Evolutionary conservation across 1,284 basidiomycete genomes (phyloP).

Genomic region (Sanghuangporus sanghuang): DNA sequence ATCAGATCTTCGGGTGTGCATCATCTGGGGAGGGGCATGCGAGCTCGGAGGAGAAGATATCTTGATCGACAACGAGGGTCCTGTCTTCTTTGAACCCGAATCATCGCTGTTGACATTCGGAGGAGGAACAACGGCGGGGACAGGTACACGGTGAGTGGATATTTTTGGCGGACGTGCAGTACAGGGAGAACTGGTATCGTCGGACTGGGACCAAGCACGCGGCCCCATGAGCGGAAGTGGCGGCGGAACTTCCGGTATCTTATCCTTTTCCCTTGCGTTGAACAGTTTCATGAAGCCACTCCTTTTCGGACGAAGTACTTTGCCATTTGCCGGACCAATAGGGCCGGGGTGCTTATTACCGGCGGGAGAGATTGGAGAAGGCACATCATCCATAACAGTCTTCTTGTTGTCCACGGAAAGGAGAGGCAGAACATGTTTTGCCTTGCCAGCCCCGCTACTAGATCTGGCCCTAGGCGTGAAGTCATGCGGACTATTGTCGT

Average conservation of each 20-base stretch:
- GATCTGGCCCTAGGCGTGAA: slow-evolving; percentile 35
- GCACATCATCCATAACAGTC: not conserved
- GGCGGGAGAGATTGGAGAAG: not conserved
- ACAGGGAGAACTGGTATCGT: slow-evolving; percentile 1
- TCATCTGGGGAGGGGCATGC: not conserved
- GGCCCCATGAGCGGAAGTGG: slow-evolving; percentile 49
- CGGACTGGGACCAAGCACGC: slow-evolving; percentile 8
- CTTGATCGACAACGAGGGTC: slow-evolving; percentile 15
- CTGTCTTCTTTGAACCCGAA: slow-evolving; percentile 5
- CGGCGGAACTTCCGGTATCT: slow-evolving; percentile 36
- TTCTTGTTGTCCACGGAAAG: not conserved
- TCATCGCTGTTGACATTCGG: slow-evolving; percentile 5
- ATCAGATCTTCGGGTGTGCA: slow-evolving; percentile 2
- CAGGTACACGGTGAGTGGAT: slow-evolving; percentile 36
- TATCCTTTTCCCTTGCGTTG: slow-evolving; percentile 48
- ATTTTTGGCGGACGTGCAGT: slow-evolving; percentile 12
- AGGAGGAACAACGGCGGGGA: slow-evolving; percentile 30
- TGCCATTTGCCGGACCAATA: slow-evolving; percentile 29
- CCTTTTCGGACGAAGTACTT: slow-evolving; percentile 62
- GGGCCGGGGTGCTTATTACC: slow-evolving; percentile 12
- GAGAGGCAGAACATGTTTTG: slow-evolving; percentile 27
- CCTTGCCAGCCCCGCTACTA: slow-evolving; percentile 56
- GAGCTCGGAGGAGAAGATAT: slow-evolving; percentile 8
- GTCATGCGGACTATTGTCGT: slow-evolving; percentile 23
- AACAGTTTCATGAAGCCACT: slow-evolving; percentile 80